phyloP scores from a whole-genome alignment of 1,284 basidiomycete genomes.

The Inonotus obliquus region DNA sequence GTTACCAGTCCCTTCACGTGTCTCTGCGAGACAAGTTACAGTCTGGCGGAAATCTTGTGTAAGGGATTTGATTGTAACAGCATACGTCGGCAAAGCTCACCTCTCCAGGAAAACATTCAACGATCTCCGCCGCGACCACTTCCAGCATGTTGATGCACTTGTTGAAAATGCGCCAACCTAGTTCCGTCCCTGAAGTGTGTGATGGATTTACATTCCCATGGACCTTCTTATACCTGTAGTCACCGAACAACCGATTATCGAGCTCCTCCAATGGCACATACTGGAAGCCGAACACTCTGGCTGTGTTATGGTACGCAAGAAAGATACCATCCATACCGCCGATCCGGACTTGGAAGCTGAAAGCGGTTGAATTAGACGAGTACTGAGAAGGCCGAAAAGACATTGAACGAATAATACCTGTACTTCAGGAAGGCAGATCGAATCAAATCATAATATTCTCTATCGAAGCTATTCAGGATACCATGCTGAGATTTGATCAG shows the following conservation, averaged over 20 bases:
- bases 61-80: neutral
- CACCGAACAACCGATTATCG: conserved; percentile 79
- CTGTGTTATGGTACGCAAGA: conserved; percentile 93
- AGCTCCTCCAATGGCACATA: conserved; percentile 88
- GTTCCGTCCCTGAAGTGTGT: conserved; percentile 34
- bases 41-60: conserved; percentile 33
- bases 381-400: neutral
- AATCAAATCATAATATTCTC: conserved; percentile 90
- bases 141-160: conserved; percentile 78
- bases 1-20: conserved; percentile 34
- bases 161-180: conserved; percentile 75
- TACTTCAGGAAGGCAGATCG: conserved; percentile 95
- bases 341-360: conserved; percentile 92
- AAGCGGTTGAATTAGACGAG: neutral
- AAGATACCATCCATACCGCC: conserved; percentile 98
- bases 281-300: conserved; percentile 89
- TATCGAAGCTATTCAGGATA: conserved; percentile 72
- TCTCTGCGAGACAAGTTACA: conserved; percentile 58
- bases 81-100: conserved; percentile 33
- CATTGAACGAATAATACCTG: conserved; percentile 40
- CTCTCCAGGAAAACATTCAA: conserved; percentile 60
- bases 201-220: neutral
- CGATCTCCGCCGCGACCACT: conserved; percentile 57
- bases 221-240: conserved; percentile 9
- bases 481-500: conserved; percentile 63